Evolutionary conservation across 441 rosid species (phyloP).

Genomic region (Croton setiger): DNA sequence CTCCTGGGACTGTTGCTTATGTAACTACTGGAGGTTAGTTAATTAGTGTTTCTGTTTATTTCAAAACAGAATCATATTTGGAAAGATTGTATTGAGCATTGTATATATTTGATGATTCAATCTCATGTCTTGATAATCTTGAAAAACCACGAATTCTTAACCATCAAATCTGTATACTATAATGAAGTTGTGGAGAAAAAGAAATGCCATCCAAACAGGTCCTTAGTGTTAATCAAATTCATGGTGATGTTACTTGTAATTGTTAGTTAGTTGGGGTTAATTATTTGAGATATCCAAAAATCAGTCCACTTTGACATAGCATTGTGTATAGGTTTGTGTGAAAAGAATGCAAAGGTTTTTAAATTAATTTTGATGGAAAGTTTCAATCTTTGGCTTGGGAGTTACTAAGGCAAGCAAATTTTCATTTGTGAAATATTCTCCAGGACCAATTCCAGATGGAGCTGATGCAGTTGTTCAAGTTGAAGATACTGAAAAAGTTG

Average conservation of each 20-base stretch:
- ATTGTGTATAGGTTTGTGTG: too few relatives aligned
- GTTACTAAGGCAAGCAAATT: neutral
- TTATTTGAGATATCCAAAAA: neutral
- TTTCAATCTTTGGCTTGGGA: neutral
- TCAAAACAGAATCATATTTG: neutral
- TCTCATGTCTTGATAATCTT: too few relatives aligned
- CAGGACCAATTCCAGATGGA: constrained; percentile 96
- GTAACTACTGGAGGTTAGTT: constrained; percentile 90
- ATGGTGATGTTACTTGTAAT: neutral
- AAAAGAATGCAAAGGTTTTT: too few relatives aligned
- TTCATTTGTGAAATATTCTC: neutral
- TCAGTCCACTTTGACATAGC: too few relatives aligned
- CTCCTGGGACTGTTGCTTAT: constrained; percentile 93
- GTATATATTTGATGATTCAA: too few relatives aligned
- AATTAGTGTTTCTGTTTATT: neutral
- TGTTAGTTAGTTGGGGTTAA: constrained; percentile 2
- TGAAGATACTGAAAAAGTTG: constrained; percentile 68
- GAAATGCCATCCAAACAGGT: too few relatives aligned
- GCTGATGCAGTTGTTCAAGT: constrained; percentile 99
- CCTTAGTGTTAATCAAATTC: neutral
- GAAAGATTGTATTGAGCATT: too few relatives aligned
- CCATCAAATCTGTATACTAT: too few relatives aligned
- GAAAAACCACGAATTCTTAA: too few relatives aligned
- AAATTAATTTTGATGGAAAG: neutral
- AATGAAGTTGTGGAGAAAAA: too few relatives aligned